Base-by-base conservation (phyloP, 129 eudicot species). In the Flaveria bidentis region DNA sequence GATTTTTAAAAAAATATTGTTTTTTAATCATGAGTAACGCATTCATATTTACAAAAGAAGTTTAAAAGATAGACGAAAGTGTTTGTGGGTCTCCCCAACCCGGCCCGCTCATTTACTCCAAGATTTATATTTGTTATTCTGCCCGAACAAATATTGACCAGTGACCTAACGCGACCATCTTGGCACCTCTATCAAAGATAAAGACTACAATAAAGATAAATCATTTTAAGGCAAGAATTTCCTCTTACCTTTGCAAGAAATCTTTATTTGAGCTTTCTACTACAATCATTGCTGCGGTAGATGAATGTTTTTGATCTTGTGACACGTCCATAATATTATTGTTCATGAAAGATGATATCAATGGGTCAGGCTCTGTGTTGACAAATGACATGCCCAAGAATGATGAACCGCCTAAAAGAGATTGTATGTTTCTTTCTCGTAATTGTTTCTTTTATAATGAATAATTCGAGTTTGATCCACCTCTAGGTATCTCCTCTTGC, bases 301-400 rank as follows among this genome's bases (percentile, higher is more conserved):
- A 73, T 55, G 89, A 75, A 61, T 76, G 75, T 50, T 82, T 75
- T 22, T 77, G 90, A 78, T 46, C 78, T 65, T 9, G 57, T 62
- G 77, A 72, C 45, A 80, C 71, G 26, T 86, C 91, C 30, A 22
- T 80, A 33, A 86, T 69, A 42, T 63, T 36, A 55, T 72, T 94
- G 86, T 63, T 82, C 45, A 94, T 85, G 71, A 94, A 89, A 17
- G 97, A 91, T 25, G 90, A 86, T 51, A 94, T 63, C 83, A 86
- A 78, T 25, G 91, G 96, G 73, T 91, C 99, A 1, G 92, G 80
- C 61, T 89, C 97, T 20, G 88, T 65, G 61, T 76, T 83, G 8
- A 82, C 63, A 8, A 92, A 79, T 62, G 87, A 57, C 41, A 75
- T 79, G 42, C 53, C 75, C 47, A 50, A 41, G 62, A 36, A 47